Conservation (phyloP, 1,284 basidiomycete species). For the Ganoderma sp. region DNA sequence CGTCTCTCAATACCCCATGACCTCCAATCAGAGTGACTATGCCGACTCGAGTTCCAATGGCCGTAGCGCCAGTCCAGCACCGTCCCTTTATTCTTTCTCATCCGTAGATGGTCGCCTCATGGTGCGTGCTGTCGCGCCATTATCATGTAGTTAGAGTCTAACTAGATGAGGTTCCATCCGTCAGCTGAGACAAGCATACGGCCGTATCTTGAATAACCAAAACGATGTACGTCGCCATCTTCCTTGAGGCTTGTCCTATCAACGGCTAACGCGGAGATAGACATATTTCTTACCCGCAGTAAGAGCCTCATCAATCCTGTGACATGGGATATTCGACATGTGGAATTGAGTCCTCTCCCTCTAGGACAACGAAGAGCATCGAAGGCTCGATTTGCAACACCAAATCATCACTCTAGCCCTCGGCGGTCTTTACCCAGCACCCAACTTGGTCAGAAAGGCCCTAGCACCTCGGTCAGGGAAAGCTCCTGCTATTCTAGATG, state of each 20-base stretch:
- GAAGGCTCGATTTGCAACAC: conserved; percentile 45
- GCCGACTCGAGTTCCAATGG: conserved; percentile 24
- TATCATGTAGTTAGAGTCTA: not conserved
- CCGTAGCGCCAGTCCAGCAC: conserved; percentile 39
- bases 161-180: not conserved
- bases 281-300: conserved; percentile 42
- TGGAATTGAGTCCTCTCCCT: not conserved
- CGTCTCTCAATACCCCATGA: conserved; percentile 22
- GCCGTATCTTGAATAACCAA: conserved; percentile 42
- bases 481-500: conserved; percentile 40
- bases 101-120: conserved; percentile 42
- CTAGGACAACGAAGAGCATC: conserved; percentile 45
- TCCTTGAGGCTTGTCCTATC: not conserved
- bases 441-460: conserved; percentile 40
- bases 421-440: conserved; percentile 40
- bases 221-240: conserved; percentile 39
- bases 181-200: conserved; percentile 42
- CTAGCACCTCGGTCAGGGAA: conserved; percentile 39
- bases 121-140: conserved; percentile 26
- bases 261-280: conserved; percentile 28
- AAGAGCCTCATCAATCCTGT: conserved; percentile 16
- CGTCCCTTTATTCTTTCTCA: conserved; percentile 44
- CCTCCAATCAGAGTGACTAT: conserved; percentile 23
- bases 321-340: conserved; percentile 6
- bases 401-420: conserved; percentile 41